Evolutionary conservation across 352 stramenopile genomes (phyloP).

Genomic region (Thalassiosira livingstoniorum): DNA sequence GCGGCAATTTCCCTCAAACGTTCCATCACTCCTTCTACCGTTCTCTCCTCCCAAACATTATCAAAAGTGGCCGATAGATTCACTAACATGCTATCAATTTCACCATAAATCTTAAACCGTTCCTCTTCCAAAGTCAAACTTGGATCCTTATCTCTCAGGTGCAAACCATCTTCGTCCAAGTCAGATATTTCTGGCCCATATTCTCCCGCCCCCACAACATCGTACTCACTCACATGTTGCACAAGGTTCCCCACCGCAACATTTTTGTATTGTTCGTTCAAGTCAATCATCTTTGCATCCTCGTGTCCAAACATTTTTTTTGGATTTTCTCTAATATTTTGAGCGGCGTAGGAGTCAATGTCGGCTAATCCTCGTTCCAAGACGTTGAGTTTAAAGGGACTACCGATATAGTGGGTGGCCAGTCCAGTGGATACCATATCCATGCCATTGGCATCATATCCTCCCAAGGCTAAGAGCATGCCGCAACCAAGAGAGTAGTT

Average conservation of each 20-base stretch:
- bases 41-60: constrained; percentile 68
- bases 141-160: constrained; percentile 51
- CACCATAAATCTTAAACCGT: constrained; percentile 50
- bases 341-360: constrained; percentile 66
- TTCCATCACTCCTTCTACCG: constrained; percentile 72
- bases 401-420: constrained; percentile 72
- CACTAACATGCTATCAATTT: constrained; percentile 61
- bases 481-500: constrained; percentile 62
- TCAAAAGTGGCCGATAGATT: constrained; percentile 70
- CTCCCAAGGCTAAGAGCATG: constrained; percentile 69
- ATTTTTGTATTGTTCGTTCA: constrained; percentile 74
- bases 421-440: constrained; percentile 84
- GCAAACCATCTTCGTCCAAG: constrained; percentile 52
- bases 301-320: constrained; percentile 48
- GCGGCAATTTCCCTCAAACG: constrained; percentile 64
- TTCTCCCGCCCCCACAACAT: constrained; percentile 55
- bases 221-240: constrained; percentile 65
- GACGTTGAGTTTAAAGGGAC: constrained; percentile 52
- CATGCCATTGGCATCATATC: constrained; percentile 71
- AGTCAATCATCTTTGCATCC: constrained; percentile 39
- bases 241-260: constrained; percentile 67
- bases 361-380: constrained; percentile 70
- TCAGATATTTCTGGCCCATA: constrained; percentile 33
- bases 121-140: constrained; percentile 46
- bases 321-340: constrained; percentile 38